Base-by-base conservation (phyloP, 306 rosid genomes). In the Aeschynomene evenia region DNA sequence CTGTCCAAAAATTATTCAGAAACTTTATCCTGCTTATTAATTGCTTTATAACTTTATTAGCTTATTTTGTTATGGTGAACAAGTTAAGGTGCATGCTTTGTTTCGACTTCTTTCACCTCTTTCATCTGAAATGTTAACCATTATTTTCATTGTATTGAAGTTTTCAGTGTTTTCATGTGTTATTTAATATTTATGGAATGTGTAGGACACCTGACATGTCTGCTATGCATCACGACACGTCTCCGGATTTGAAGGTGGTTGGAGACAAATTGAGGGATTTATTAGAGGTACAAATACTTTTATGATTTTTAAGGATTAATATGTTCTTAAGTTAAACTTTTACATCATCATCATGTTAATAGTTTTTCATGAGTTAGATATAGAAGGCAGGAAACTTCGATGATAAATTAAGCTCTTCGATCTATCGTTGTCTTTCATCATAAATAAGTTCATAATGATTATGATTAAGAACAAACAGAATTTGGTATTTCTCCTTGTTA, bases 141-240 rank as follows among this genome's bases (percentile, higher is more conserved):
- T 9, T 46, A 51, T 18, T 69, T 51, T 73, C 34, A 16, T 67
- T 45, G 49, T 10, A 9, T 57, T 13, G 9, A 39, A 78, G 29
- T 53, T 55, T 71, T 54, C 16, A 39, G 39, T 29, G 49, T 74
- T 55, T 54, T 76, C 59, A 57, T 42, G 9, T 8, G 2, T 51
- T 69, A 43, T 42, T 51, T 49, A 21, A 45, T 69, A 43, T 42
- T 51, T 49, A 21, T 76, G 70, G 68, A 29, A 73, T 71, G 55
- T 72, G 54, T 78, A 95, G 99, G 95, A 95, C 99, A 55, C 93
- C 95, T 16, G 90, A 78, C 82, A 87, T 95, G 96, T 89, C 96
- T 54, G 88, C 88, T 7, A 89, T 95, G 83, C 99, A 95, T 85
- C 93, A 84, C 2, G 99, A 95, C 63, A 71, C 85, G 3, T 89